These are phyloP conservation scores for Paramecium primaurelia DNA, from an alignment of 73 alveolate genomes.

Conservation along the genomic window DNA sequence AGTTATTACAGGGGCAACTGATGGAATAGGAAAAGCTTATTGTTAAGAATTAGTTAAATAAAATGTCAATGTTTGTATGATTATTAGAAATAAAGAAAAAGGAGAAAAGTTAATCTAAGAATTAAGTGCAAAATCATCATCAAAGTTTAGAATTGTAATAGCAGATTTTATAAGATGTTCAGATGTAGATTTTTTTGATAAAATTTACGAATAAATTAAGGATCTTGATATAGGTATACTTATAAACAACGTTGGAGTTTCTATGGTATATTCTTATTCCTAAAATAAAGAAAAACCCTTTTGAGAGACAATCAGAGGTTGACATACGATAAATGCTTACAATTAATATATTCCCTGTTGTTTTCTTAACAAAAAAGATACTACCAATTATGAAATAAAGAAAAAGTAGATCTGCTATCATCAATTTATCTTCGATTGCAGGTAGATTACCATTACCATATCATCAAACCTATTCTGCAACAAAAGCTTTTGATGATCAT, in stretches of 20 bases:
- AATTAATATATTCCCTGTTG: background rate
- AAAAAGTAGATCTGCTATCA: slow-evolving; percentile 47
- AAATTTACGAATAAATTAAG: background rate
- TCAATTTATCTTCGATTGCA: slow-evolving; percentile 35
- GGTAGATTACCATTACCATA: slow-evolving; percentile 56
- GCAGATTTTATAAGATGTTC: background rate
- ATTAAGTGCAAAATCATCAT: background rate
- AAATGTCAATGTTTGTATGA: slow-evolving; percentile 67
- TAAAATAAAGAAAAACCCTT: background rate
- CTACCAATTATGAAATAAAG: background rate
- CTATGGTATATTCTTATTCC: background rate
- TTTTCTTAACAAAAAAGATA: background rate
- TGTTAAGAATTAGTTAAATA: slow-evolving; percentile 61
- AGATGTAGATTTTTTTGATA: background rate
- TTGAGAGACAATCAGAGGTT: background rate
- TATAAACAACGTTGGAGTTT: slow-evolving; percentile 39
- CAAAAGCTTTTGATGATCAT: slow-evolving; percentile 52
- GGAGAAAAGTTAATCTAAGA: background rate
- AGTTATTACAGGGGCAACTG: slow-evolving; percentile 74
- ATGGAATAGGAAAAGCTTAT: slow-evolving; percentile 76
- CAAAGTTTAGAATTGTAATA: background rate
- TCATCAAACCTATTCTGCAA: slow-evolving; percentile 37
- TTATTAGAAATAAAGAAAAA: slow-evolving; percentile 61
- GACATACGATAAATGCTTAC: background rate
- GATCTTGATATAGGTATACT: slow-evolving; percentile 1